These are phyloP conservation scores for Rhodosporidiobolus odoratus DNA, from an alignment of 768 basidiomycete species.

Conservation along the genomic window DNA sequence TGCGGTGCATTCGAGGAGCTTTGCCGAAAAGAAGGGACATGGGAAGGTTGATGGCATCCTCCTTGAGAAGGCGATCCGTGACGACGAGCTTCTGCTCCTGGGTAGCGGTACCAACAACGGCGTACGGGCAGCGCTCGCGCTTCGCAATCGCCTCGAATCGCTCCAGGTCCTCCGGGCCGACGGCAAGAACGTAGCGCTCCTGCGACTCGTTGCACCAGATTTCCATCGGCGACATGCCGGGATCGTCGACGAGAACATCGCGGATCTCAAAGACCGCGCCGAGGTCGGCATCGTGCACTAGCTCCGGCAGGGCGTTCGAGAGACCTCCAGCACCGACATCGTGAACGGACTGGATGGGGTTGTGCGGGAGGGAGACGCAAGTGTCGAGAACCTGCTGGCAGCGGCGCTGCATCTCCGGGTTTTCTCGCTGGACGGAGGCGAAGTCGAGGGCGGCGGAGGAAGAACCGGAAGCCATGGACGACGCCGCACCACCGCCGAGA, in stretches of 20 bases:
- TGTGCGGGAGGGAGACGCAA: conserved; percentile 62
- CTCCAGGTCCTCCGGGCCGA: conserved; percentile 58
- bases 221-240: conserved; percentile 96
- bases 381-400: conserved; percentile 97
- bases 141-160: conserved; percentile 70
- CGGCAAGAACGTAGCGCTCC: conserved; percentile 92
- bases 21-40: conserved; percentile 98
- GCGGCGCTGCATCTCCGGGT: conserved; percentile 95
- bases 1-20: conserved; percentile 80
- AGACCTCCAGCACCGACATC: conserved; percentile 97
- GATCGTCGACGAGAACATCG: conserved; percentile 84
- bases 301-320: conserved; percentile 91
- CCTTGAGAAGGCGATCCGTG: conserved; percentile 72
- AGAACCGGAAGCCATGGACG: conserved; percentile 83
- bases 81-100: conserved; percentile 75
- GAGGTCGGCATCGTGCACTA: conserved; percentile 90
- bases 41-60: conserved; percentile 76
- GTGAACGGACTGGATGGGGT: conserved; percentile 91
- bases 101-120: conserved; percentile 83
- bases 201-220: conserved; percentile 99
- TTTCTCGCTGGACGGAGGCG: conserved; percentile 93
- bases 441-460: conserved; percentile 92
- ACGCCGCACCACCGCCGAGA: conserved; percentile 91
- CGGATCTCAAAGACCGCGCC: conserved; percentile 91
- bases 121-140: conserved; percentile 89